A percentile compares a stretch with the other conserved stretches of the same genome.
These are phyloP conservation scores for Aureobasidium lini DNA, from an alignment of 2,329 filamentous ascomycete genomes.

Conservation along the genomic window DNA sequence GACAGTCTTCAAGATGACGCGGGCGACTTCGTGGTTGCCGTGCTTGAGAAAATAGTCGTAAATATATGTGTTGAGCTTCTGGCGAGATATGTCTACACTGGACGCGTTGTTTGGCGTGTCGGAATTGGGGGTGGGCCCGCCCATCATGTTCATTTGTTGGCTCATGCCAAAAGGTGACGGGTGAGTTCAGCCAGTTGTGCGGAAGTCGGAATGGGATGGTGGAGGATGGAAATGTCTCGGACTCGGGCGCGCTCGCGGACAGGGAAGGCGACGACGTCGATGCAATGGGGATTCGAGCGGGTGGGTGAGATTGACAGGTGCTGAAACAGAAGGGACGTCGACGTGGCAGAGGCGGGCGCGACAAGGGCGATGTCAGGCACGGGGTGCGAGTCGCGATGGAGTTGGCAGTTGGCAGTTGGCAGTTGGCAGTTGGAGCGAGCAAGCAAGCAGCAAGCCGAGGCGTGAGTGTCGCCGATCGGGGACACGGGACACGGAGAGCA, in stretches of 20 bases:
- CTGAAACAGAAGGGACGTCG: background rate
- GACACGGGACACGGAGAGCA: background rate
- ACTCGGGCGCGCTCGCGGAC: slow-evolving; percentile 5
- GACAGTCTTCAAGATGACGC: slow-evolving; percentile 53
- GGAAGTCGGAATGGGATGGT: background rate
- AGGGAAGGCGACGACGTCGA: background rate
- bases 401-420: background rate
- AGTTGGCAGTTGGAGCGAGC: background rate
- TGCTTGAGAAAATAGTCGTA: slow-evolving; percentile 88
- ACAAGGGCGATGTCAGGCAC: background rate
- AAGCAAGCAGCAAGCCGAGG: slow-evolving; percentile 12
- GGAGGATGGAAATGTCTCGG: slow-evolving; percentile 5
- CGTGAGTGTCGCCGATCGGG: slow-evolving; percentile 6
- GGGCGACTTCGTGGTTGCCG: slow-evolving; percentile 75
- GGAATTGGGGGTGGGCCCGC: slow-evolving; percentile 29
- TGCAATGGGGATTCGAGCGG: background rate
- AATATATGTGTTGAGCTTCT: slow-evolving; percentile 71
- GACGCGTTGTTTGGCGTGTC: slow-evolving; percentile 17
- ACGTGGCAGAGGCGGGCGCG: background rate
- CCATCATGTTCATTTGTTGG: slow-evolving; percentile 54
- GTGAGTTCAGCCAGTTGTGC: slow-evolving; percentile 14
- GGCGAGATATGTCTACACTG: slow-evolving; percentile 36
- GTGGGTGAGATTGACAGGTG: background rate
- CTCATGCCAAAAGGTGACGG: slow-evolving; percentile 35
- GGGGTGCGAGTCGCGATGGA: background rate